Percentiles rank a stretch among this genome's conserved stretches.
Conservation (phyloP, 2,329 filamentous ascomycete species). For the Colletotrichum spinosum region DNA sequence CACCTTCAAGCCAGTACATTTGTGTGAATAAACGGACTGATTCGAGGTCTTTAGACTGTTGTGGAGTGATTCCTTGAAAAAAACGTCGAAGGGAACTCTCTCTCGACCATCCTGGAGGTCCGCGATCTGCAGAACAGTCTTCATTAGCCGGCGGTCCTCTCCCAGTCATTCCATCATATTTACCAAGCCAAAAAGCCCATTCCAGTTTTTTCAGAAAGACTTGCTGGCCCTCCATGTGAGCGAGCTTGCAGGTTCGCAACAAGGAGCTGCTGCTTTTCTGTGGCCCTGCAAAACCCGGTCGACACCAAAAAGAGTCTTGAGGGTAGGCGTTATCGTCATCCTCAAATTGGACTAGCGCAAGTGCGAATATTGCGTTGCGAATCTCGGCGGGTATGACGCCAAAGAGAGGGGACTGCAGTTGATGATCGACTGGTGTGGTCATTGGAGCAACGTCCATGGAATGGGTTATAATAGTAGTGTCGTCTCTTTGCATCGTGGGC, state of each 20-base stretch:
- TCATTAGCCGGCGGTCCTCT: rapidly evolving
- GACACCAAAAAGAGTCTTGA: constrained; percentile 49
- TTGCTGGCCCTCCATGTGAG: constrained; percentile 19
- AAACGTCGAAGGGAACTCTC: background rate
- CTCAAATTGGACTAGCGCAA: constrained; percentile 51
- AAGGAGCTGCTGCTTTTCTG: constrained; percentile 51
- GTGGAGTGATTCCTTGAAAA: constrained; percentile 16
- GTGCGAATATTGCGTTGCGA: constrained; percentile 59
- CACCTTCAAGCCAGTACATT: constrained; percentile 51
- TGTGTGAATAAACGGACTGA: constrained; percentile 56
- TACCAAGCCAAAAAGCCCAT: constrained; percentile 32
- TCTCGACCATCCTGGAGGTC: constrained; percentile 10
- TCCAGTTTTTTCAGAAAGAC: constrained; percentile 27
- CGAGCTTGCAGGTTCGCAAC: constrained; percentile 53
- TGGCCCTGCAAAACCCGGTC: constrained; percentile 54
- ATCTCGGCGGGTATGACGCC: constrained; percentile 59
- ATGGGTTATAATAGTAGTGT: too few relatives aligned
- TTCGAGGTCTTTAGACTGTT: constrained; percentile 39
- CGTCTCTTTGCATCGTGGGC: too few relatives aligned
- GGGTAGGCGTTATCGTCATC: constrained; percentile 46
- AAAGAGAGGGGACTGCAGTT: constrained; percentile 45
- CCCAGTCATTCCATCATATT: background rate
- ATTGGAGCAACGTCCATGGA: too few relatives aligned
- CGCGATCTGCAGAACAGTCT: constrained; percentile 7
- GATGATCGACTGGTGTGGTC: background rate